Percentiles rank a stretch among this genome's conserved stretches.
Evolutionary conservation across 2,329 filamentous ascomycete genomes (phyloP).

Genomic region (Uncinocarpus reesii): DNA sequence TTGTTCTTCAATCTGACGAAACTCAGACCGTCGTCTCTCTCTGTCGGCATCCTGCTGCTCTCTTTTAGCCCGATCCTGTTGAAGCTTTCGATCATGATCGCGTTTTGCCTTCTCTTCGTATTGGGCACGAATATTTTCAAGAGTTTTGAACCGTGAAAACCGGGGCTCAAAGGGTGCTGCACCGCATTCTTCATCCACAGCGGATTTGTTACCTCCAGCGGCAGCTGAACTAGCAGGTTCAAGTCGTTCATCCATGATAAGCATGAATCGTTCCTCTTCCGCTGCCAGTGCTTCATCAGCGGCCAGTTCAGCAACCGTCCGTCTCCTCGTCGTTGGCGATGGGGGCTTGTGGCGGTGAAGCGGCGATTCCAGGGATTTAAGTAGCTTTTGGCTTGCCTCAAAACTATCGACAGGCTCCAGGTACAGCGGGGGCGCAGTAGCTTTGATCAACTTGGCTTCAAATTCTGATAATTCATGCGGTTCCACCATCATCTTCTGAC

Average conservation of each 20-base stretch:
- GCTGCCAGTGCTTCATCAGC: slow-evolving; percentile 88
- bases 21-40: slow-evolving; percentile 38
- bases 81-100: slow-evolving; percentile 39
- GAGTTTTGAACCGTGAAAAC: slow-evolving; percentile 84
- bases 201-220: slow-evolving; percentile 48
- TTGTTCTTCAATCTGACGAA: slow-evolving; percentile 37
- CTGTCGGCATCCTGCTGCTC: slow-evolving; percentile 41
- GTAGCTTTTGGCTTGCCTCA: slow-evolving; percentile 58
- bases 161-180: slow-evolving; percentile 68
- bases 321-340: slow-evolving; percentile 77
- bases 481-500: slow-evolving; percentile 69
- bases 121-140: slow-evolving; percentile 71
- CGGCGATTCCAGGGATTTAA: slow-evolving; percentile 64
- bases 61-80: slow-evolving; percentile 42
- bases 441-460: slow-evolving; percentile 64
- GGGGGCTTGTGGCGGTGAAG: slow-evolving; percentile 68
- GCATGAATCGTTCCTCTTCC: slow-evolving; percentile 83
- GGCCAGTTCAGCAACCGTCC: slow-evolving; percentile 86
- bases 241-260: slow-evolving; percentile 77
- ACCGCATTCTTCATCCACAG: slow-evolving; percentile 64
- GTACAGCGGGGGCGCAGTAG: slow-evolving; percentile 63
- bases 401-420: slow-evolving; percentile 63
- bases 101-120: slow-evolving; percentile 57
- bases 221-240: slow-evolving; percentile 48
- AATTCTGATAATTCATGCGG: slow-evolving; percentile 60